Evolutionary conservation across 345 rosid species (phyloP), one percentile per base, ranked within the genome.

Genomic region (Schrenkiella parvula): DNA sequence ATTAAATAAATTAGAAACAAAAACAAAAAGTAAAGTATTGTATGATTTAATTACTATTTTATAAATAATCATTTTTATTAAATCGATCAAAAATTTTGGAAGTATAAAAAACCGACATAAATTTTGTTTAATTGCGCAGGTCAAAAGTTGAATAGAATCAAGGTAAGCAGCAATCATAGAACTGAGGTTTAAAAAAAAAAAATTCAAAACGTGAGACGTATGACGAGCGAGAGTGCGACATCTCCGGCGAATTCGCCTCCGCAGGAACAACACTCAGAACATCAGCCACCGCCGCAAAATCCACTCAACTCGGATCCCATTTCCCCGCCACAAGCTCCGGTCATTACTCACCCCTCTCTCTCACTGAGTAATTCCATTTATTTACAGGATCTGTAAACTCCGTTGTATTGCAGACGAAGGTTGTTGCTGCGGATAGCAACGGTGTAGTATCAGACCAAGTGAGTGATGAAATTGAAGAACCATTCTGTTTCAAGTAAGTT

Each of bases 211-310:
- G 22, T 15, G 39, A 60, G 12, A 62, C 48, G 10, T 4, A 71
- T 64, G 70, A 64, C 32, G 43, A 52, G 42, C 26, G 66, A 74
- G 35, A 57, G n/a, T 25, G 43, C 50, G 55, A 59, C 44, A 23
- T 67, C 68, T 31, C 39, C 78, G 68, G 56, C 56, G 68, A 59
- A 41, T 51, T 73, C 41, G 68, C 63, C 48, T 15, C 76, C 78
- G 56, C 47, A 1, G 4, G 76, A 29, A 1, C 43, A 21, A 43
- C 53, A 19, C n/a, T 6, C 54, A 5, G 78, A 38, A 1, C 44
- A 18, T 6, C 37, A 29, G 2, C 9, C 37, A 9, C 66, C 1
- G 22, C 63, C 73, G 54, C 38, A 25, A 23, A 47, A 28, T 3
- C 28, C 8, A 29, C 26, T 4, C 0, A 37, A 56, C n/a, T 10